These are phyloP conservation scores for Cardiospermum halicacabum DNA, from an alignment of 345 rosid species.

Conservation along the genomic window DNA sequence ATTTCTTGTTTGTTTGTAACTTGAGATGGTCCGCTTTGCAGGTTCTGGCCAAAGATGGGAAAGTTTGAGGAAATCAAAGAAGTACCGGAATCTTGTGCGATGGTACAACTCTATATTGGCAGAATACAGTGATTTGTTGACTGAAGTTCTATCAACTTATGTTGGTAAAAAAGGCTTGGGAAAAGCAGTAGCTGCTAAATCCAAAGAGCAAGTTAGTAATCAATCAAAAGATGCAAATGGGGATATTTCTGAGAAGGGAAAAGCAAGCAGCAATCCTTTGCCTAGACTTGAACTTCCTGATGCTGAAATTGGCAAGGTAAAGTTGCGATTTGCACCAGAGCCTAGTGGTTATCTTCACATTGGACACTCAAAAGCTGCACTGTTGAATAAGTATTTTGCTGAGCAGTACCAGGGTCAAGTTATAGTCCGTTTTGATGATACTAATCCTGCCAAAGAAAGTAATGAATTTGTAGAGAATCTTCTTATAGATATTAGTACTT, in stretches of 20 bases:
- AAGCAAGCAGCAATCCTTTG: constrained; percentile 33
- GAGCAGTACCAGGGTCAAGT: constrained; percentile 78
- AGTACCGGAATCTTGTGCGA: constrained; percentile 68
- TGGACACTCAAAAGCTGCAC: constrained; percentile 91
- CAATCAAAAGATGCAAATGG: constrained; percentile 25
- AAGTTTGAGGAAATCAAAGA: constrained; percentile 85
- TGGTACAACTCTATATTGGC: constrained; percentile 77
- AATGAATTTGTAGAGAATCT: constrained; percentile 93
- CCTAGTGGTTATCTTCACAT: constrained; percentile 98
- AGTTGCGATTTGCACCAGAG: constrained; percentile 89
- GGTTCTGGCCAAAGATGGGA: constrained; percentile 91
- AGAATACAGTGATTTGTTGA: constrained; percentile 52
- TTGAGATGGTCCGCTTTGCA: constrained; percentile 21
- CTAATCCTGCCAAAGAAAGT: constrained; percentile 96
- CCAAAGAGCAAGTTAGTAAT: constrained; percentile 36
- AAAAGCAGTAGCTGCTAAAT: constrained; percentile 42
- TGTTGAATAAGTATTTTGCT: constrained; percentile 84
- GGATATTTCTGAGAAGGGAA: constrained; percentile 54
- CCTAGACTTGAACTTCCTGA: constrained; percentile 72
- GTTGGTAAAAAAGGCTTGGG: constrained; percentile 54
- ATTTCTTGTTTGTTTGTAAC: neutral
- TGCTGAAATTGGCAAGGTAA: constrained; percentile 78
- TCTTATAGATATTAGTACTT: constrained; percentile 68
- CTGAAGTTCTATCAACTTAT: constrained; percentile 42
- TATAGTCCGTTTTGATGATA: constrained; percentile 90